A percentile compares a stretch with the other conserved stretches of the same genome.
Evolutionary conservation across 2,329 filamentous ascomycete species (phyloP).

Genomic region (Pseudocercospora ulei): DNA sequence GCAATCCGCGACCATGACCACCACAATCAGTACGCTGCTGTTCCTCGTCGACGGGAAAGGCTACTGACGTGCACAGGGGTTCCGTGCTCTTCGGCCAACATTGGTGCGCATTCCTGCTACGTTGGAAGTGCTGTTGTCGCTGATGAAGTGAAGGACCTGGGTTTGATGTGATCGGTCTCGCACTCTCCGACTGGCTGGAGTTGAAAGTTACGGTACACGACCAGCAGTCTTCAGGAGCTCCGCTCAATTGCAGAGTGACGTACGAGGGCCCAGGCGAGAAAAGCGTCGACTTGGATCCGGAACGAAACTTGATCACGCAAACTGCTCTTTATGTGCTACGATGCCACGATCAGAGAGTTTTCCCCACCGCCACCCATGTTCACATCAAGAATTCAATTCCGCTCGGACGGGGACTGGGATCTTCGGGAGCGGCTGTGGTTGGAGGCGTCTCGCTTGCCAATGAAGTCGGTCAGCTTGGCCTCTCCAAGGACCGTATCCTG

Average conservation of each 20-base stretch:
- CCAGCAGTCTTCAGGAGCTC: slow-evolving; percentile 46
- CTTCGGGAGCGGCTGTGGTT: slow-evolving; percentile 88
- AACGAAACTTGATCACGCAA: slow-evolving; percentile 84
- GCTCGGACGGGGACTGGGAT: slow-evolving; percentile 83
- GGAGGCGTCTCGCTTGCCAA: slow-evolving; percentile 89
- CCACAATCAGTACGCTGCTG: slow-evolving; percentile 19
- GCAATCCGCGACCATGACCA: slow-evolving; percentile 21
- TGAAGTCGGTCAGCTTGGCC: slow-evolving; percentile 68
- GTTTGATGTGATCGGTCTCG: slow-evolving; percentile 95
- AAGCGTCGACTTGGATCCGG: slow-evolving; percentile 72
- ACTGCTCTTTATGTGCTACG: slow-evolving; percentile 89
- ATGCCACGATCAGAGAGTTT: slow-evolving; percentile 77
- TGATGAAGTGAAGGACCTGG: slow-evolving; percentile 53
- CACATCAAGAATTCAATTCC: slow-evolving; percentile 96
- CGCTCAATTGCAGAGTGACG: slow-evolving; percentile 77
- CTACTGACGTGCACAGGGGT: slow-evolving; percentile 39
- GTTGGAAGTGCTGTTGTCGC: slow-evolving; percentile 1
- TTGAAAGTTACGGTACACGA: slow-evolving; percentile 68
- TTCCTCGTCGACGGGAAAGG: background rate
- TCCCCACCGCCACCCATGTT: slow-evolving; percentile 77
- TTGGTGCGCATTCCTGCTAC: slow-evolving; percentile 44
- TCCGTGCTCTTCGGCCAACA: slow-evolving; percentile 93
- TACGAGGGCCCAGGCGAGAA: slow-evolving; percentile 77
- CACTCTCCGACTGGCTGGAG: slow-evolving; percentile 87
- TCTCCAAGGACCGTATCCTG: slow-evolving; percentile 73